Evolutionary conservation across 805 yeast genomes (phyloP).

Genomic region (Candida peoriensis): DNA sequence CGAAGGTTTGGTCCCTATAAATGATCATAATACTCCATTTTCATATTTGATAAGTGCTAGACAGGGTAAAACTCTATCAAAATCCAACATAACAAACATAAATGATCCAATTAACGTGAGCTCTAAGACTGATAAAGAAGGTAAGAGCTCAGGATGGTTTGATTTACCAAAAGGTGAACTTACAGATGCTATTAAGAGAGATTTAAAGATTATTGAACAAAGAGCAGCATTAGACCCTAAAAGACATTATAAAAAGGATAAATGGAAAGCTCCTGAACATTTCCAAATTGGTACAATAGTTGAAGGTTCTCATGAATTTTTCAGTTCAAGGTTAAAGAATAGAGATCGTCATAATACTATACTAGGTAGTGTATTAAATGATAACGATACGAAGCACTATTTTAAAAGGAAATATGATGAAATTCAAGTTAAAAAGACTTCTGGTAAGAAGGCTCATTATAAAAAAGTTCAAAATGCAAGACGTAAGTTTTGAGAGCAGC

Average conservation of each 20-base stretch:
- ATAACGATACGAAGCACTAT: conserved; percentile 62
- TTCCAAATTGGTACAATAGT: conserved; percentile 88
- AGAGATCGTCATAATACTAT: conserved; percentile 74
- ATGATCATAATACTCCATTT: conserved; percentile 21
- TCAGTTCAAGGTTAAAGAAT: conserved; percentile 57
- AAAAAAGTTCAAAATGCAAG: conserved; percentile 61
- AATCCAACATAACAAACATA: conserved; percentile 27
- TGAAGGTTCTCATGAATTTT: conserved; percentile 78
- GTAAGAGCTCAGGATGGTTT: conserved; percentile 65
- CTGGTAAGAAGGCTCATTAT: conserved; percentile 65
- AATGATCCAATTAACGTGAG: conserved; percentile 40
- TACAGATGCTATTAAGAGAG: conserved; percentile 69
- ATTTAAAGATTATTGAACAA: conserved; percentile 71
- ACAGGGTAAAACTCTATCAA: conserved; percentile 9
- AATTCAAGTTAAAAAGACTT: conserved; percentile 57
- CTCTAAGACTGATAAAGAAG: conserved; percentile 11
- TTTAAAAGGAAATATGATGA: conserved; percentile 82
- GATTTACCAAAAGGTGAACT: conserved; percentile 71
- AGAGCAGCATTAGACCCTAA: conserved; percentile 93
- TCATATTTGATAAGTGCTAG: conserved; percentile 12
- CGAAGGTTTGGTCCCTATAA: conserved; percentile 8
- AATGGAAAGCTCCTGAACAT: conserved; percentile 68
- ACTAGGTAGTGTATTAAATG: conserved; percentile 78
- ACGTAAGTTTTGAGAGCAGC: conserved; percentile 41
- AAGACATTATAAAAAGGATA: conserved; percentile 86